Percentiles rank a stretch among this genome's conserved stretches.
Evolutionary conservation across 1,284 basidiomycete genomes (phyloP).

Genomic region (Mixia osmundae): DNA sequence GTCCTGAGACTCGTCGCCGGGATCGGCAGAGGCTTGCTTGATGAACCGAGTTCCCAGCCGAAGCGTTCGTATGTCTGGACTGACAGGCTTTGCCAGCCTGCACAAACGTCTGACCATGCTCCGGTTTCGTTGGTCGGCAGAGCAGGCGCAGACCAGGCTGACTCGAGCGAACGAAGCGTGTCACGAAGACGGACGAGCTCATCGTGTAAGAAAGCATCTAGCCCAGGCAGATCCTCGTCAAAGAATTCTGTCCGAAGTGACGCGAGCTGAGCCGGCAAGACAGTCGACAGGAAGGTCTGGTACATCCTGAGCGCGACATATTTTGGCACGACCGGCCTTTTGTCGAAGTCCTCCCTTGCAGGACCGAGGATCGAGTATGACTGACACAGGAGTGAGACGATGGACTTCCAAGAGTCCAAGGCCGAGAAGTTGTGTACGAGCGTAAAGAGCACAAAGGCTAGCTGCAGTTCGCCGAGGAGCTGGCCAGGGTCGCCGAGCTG

Average conservation of each 20-base stretch:
- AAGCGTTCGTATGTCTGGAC: slow-evolving; percentile 9
- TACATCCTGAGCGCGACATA: slow-evolving; percentile 1
- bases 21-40: slow-evolving; percentile 7
- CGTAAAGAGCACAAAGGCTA: slow-evolving; percentile 24
- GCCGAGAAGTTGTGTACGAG: slow-evolving; percentile 24
- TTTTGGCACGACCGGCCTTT: slow-evolving; percentile 1
- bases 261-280: slow-evolving; percentile 19
- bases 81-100: slow-evolving; percentile 11
- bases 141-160: slow-evolving; percentile 7
- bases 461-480: slow-evolving; percentile 23
- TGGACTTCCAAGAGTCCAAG: slow-evolving; percentile 22
- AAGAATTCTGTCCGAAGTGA: slow-evolving; percentile 22
- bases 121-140: too few species aligned
- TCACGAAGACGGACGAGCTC: slow-evolving; percentile 20
- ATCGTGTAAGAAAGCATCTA: slow-evolving; percentile 22
- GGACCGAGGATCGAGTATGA: slow-evolving; percentile 11
- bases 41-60: slow-evolving; percentile 14
- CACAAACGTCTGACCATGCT: slow-evolving; percentile 5
- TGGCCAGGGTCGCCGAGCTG: slow-evolving; percentile 18
- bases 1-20: background rate
- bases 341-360: slow-evolving; percentile 3
- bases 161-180: slow-evolving; percentile 1
- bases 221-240: slow-evolving; percentile 23
- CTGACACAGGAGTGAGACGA: slow-evolving; percentile 21
- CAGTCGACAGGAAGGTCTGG: slow-evolving; percentile 15